These are phyloP conservation scores for Curvularia hawaiiensis DNA, from an alignment of 2,329 filamentous ascomycete genomes.

Conservation along the genomic window DNA sequence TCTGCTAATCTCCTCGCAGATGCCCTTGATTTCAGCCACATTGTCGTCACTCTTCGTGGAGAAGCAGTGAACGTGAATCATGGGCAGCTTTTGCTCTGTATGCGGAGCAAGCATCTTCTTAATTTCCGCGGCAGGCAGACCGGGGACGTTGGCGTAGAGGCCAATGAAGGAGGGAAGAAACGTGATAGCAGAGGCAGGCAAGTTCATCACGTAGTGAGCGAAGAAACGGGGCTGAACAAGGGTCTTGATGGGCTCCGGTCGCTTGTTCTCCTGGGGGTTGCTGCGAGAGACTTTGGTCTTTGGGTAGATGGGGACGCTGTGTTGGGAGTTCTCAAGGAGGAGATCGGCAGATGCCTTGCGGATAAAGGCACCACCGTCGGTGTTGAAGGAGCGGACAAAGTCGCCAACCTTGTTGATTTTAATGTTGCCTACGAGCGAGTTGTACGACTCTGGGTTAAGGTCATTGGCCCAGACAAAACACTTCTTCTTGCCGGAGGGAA, in stretches of 20 bases:
- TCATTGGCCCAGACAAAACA: constrained; percentile 98
- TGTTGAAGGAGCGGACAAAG: constrained; percentile 80
- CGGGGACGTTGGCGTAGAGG: constrained; percentile 68
- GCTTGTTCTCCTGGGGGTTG: constrained; percentile 22
- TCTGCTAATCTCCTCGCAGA: constrained; percentile 69
- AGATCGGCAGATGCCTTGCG: constrained; percentile 66
- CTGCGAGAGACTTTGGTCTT: constrained; percentile 41
- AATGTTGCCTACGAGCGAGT: constrained; percentile 72
- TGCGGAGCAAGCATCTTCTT: constrained; percentile 40
- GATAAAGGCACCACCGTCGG: constrained; percentile 84
- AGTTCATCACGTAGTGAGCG: constrained; percentile 97
- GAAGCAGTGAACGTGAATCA: constrained; percentile 96
- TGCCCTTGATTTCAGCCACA: constrained; percentile 61
- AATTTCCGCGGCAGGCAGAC: constrained; percentile 28
- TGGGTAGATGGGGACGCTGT: constrained; percentile 52
- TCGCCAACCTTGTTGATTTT: constrained; percentile 74
- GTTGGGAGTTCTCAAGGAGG: constrained; percentile 61
- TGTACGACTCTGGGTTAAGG: constrained; percentile 88
- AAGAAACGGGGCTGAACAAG: constrained; percentile 71
- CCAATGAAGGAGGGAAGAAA: constrained; percentile 82
- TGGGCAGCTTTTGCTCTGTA: constrained; percentile 66
- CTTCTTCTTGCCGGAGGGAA: constrained; percentile 86
- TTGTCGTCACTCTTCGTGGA: constrained; percentile 80
- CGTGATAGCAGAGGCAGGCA: constrained; percentile 85
- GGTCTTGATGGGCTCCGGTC: constrained; percentile 44